These are phyloP conservation scores for Chlorella vulgaris DNA, from an alignment of 139 green algal genomes.

Conservation along the genomic window DNA sequence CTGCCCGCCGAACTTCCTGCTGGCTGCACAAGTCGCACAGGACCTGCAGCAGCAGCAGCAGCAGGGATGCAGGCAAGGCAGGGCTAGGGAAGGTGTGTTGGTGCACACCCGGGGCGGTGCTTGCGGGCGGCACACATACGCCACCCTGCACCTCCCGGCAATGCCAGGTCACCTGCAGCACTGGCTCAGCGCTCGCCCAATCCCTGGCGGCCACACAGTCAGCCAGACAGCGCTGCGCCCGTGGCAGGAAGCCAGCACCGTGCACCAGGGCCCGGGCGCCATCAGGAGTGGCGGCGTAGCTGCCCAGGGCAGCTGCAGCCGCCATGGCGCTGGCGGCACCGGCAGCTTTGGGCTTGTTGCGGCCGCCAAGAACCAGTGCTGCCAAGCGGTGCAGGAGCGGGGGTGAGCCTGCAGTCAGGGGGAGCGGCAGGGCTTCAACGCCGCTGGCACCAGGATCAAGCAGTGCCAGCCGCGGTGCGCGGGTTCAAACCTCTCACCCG, in stretches of 20 bases:
- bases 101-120: too few species aligned
- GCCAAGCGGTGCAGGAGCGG: neutral
- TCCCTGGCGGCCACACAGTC: neutral
- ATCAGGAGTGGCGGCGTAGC: conserved; percentile 15
- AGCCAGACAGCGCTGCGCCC: neutral
- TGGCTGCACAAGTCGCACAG: conserved; percentile 3
- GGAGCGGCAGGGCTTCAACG: too few species aligned
- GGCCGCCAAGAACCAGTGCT: neutral
- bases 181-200: neutral
- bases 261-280: neutral
- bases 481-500: neutral
- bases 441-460: too few species aligned
- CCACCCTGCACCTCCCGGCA: too few species aligned
- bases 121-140: too few species aligned
- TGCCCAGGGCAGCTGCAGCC: neutral
- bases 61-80: neutral
- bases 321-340: neutral
- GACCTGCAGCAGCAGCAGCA: neutral
- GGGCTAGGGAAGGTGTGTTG: neutral
- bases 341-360: neutral
- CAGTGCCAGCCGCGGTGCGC: too few species aligned
- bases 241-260: neutral
- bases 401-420: conserved; percentile 1
- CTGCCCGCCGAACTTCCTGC: neutral
- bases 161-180: neutral